Evolutionary conservation across 257 asterid species (phyloP).

Genomic region (Solanum pinnatisectum): DNA sequence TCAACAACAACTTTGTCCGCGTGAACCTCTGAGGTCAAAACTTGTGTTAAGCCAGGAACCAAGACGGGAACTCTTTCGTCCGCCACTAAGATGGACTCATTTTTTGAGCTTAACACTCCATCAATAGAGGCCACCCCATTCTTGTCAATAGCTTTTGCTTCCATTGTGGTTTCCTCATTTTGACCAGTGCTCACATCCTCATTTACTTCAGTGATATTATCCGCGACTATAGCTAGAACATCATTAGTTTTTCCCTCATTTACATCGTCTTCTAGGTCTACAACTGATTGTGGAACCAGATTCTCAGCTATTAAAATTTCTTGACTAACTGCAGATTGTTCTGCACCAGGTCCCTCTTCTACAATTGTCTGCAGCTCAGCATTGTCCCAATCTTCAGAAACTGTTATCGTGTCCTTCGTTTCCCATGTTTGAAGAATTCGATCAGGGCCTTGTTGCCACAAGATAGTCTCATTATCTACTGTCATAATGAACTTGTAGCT

Average conservation of each 20-base stretch:
- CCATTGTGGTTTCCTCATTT: neutral
- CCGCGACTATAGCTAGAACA: constrained; percentile 10
- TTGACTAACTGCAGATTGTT: neutral
- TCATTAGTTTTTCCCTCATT: neutral
- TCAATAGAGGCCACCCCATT: neutral
- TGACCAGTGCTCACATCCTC: neutral
- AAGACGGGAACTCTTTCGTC: constrained; percentile 36
- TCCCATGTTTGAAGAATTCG: constrained; percentile 56
- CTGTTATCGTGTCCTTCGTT: constrained; percentile 33
- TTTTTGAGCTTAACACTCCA: constrained; percentile 3
- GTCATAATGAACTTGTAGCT: constrained; percentile 63
- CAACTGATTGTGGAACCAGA: constrained; percentile 4
- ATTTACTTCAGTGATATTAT: neutral
- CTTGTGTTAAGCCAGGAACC: constrained; percentile 47
- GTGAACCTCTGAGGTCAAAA: constrained; percentile 20
- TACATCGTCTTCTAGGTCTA: neutral
- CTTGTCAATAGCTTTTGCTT: neutral
- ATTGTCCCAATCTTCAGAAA: constrained; percentile 70
- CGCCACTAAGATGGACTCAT: constrained; percentile 2
- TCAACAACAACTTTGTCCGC: neutral
- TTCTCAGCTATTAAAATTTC: constrained; percentile 15
- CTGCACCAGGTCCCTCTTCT: constrained; percentile 35
- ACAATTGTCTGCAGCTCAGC: constrained; percentile 34
- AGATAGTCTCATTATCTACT: constrained; percentile 18
- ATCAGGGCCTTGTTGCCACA: constrained; percentile 92